Evolutionary conservation across 106 monocot genomes (phyloP).

Genomic region (Xerophyta viscosa): DNA sequence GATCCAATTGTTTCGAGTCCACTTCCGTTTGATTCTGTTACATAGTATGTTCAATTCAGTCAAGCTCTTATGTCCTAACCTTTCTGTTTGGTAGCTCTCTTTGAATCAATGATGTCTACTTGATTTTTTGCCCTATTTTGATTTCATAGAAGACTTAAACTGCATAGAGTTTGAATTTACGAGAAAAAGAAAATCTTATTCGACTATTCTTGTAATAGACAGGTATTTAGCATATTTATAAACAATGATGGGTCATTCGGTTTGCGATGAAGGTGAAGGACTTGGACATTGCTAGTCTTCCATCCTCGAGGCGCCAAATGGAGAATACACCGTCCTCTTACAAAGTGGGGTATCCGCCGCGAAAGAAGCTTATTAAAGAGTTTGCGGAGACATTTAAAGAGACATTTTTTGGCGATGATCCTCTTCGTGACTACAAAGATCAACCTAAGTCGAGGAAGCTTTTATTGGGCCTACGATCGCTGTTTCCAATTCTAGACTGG

Average conservation of each 20-base stretch:
- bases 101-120: too few species aligned
- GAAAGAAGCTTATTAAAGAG: constrained; percentile 30
- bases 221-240: neutral
- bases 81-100: too few species aligned
- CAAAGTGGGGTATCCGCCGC: constrained; percentile 58
- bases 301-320: constrained; percentile 2
- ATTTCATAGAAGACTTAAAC: too few species aligned
- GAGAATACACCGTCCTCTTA: constrained; percentile 15
- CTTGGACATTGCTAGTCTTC: constrained; percentile 11
- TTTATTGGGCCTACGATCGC: constrained; percentile 35
- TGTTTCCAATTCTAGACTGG: constrained; percentile 70
- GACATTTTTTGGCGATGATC: constrained; percentile 83
- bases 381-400: constrained; percentile 56
- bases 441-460: constrained; percentile 54
- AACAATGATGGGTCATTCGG: constrained; percentile 13
- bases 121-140: too few species aligned
- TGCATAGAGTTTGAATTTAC: too few species aligned
- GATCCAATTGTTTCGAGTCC: too few species aligned
- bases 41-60: too few species aligned
- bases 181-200: too few species aligned
- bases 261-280: constrained; percentile 16
- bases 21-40: too few species aligned
- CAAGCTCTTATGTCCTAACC: too few species aligned
- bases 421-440: constrained; percentile 66
- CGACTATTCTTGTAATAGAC: neutral